phyloP scores from a whole-genome alignment of 805 yeast species.

The Yamadazyma takamatsuzukensis region DNA sequence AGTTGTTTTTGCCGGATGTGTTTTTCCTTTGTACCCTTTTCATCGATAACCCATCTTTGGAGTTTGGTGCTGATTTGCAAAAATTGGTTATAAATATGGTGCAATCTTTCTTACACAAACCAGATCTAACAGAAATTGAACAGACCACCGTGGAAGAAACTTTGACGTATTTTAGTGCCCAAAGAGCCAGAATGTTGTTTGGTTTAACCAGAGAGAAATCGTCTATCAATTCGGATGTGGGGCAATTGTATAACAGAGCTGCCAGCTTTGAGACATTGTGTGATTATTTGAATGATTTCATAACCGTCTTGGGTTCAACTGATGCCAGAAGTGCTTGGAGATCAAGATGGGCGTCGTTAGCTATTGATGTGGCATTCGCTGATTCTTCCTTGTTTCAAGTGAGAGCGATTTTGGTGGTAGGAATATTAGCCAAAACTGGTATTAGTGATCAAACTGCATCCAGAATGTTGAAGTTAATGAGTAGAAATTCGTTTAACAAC shows the following conservation, averaged over 20 bases:
- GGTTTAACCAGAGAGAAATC: conserved; percentile 60
- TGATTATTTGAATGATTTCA: conserved; percentile 48
- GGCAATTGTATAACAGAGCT: conserved; percentile 37
- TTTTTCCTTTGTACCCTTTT: conserved; percentile 62
- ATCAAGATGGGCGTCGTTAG: conserved; percentile 61
- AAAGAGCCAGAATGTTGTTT: conserved; percentile 63
- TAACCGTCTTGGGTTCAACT: conserved; percentile 44
- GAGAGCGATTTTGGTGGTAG: conserved; percentile 65
- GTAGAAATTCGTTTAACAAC: conserved; percentile 17
- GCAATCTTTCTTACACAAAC: conserved; percentile 63
- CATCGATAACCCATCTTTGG: conserved; percentile 48
- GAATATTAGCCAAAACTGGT: conserved; percentile 62
- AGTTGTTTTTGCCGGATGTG: conserved; percentile 67
- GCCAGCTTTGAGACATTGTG: conserved; percentile 57
- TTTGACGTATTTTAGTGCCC: conserved; percentile 50
- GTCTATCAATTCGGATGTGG: conserved; percentile 30
- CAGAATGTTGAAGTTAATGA: conserved; percentile 23
- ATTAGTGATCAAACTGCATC: conserved; percentile 52
- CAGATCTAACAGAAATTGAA: conserved; percentile 39
- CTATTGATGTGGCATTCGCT: conserved; percentile 60
- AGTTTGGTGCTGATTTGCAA: conserved; percentile 59
- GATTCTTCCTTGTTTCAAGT: conserved; percentile 58
- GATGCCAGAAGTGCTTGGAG: conserved; percentile 54
- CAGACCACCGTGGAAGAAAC: conserved; percentile 44
- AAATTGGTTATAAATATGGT: conserved; percentile 62